Percentiles rank a stretch among this genome's conserved stretches.
phyloP scores from a whole-genome alignment of 2,329 filamentous ascomycete species.

The Epichloe scottii region DNA sequence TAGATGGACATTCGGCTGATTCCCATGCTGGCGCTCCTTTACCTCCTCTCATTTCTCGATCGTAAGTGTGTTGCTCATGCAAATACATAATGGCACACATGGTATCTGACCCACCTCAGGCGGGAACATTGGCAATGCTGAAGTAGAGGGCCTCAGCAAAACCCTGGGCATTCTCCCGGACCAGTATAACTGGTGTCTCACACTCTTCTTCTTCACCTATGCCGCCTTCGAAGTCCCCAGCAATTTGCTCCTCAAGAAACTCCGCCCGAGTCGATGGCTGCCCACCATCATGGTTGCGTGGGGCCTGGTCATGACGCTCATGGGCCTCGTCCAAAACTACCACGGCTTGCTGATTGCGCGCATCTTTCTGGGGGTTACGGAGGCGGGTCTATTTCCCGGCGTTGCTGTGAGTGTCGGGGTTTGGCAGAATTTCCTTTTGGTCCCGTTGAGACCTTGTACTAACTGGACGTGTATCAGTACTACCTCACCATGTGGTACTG shows the following conservation, averaged over 20 bases:
- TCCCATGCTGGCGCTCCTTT: slow-evolving; percentile 54
- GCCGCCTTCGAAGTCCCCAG: slow-evolving; percentile 64
- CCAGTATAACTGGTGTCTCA: slow-evolving; percentile 59
- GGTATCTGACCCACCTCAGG: slow-evolving; percentile 15
- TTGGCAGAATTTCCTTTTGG: neutral
- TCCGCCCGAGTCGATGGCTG: slow-evolving; percentile 63
- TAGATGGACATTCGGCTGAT: slow-evolving; percentile 40
- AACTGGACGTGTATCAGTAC: slow-evolving; percentile 20
- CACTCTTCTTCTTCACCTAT: slow-evolving; percentile 71
- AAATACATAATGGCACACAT: neutral
- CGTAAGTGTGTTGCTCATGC: slow-evolving; percentile 20
- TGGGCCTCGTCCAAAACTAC: slow-evolving; percentile 39
- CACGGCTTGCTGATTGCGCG: slow-evolving; percentile 34
- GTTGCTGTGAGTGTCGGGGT: slow-evolving; percentile 31
- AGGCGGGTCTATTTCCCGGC: slow-evolving; percentile 55
- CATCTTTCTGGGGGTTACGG: slow-evolving; percentile 51
- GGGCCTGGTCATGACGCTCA: slow-evolving; percentile 35
- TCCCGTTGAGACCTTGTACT: neutral
- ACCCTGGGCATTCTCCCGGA: slow-evolving; percentile 44
- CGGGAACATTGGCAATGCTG: slow-evolving; percentile 55
- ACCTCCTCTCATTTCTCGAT: slow-evolving; percentile 58
- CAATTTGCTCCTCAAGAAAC: slow-evolving; percentile 62
- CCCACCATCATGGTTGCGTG: slow-evolving; percentile 61
- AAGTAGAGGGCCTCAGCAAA: slow-evolving; percentile 45
- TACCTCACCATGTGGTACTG: slow-evolving; percentile 48